Percentiles rank a stretch among this genome's conserved stretches.
These are phyloP conservation scores for Piper betle DNA, from an alignment of 164 flowering plant genomes.

Conservation along the genomic window DNA sequence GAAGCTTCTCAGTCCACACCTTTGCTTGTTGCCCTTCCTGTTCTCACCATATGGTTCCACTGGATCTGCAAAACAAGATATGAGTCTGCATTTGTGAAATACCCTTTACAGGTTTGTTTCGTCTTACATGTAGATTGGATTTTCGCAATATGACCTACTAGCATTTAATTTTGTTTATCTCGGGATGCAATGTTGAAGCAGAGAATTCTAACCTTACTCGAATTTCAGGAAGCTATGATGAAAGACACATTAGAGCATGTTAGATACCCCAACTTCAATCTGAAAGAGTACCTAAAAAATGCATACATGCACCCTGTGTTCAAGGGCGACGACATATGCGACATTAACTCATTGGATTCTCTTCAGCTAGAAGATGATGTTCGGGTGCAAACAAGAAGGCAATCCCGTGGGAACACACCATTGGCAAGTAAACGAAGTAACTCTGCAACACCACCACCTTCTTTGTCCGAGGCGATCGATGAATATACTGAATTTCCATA, in stretches of 20 bases:
- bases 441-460: slow-evolving; percentile 36
- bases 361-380: slow-evolving; percentile 36
- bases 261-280: slow-evolving; percentile 46
- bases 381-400: slow-evolving; percentile 79
- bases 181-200: too few relatives aligned
- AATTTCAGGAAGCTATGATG: slow-evolving; percentile 65
- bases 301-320: slow-evolving; percentile 76
- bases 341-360: slow-evolving; percentile 11
- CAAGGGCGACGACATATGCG: slow-evolving; percentile 36
- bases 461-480: slow-evolving; percentile 23
- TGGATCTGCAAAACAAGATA: slow-evolving; percentile 65
- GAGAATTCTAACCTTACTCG: background rate
- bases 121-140: too few relatives aligned
- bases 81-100: slow-evolving; percentile 55
- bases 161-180: background rate
- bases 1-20: slow-evolving; percentile 52
- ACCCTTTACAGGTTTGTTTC: slow-evolving; percentile 61
- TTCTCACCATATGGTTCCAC: slow-evolving; percentile 72
- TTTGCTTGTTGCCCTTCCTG: slow-evolving; percentile 56
- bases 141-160: too few relatives aligned
- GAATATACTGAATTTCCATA: slow-evolving; percentile 29
- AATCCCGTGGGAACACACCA: slow-evolving; percentile 77
- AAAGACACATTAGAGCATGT: slow-evolving; percentile 65
- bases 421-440: slow-evolving; percentile 55
- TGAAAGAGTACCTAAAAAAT: slow-evolving; percentile 51